Percentiles rank a stretch among this genome's conserved stretches.
Conservation (phyloP, 345 rosid genomes). For the Schrenkiella parvula region DNA sequence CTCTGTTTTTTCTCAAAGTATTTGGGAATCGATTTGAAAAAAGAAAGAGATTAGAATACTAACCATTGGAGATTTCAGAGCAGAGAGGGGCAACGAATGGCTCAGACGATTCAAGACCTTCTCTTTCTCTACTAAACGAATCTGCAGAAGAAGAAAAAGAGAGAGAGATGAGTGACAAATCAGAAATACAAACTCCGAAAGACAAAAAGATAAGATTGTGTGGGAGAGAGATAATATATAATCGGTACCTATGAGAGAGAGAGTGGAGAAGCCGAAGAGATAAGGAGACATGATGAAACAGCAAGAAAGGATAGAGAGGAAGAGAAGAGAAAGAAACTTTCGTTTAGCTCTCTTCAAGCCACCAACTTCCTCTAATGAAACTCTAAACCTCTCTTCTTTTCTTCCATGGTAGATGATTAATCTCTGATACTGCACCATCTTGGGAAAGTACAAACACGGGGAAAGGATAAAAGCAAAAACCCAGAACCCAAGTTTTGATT, state of each 20-base stretch:
- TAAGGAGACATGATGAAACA: constrained; percentile 52
- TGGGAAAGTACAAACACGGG: not conserved
- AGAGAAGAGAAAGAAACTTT: constrained; percentile 50
- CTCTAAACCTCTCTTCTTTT: constrained; percentile 39
- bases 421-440: constrained; percentile 49
- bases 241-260: constrained; percentile 56
- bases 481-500: constrained; percentile 17
- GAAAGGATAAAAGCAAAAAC: not conserved
- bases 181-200: not conserved
- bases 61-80: constrained; percentile 59
- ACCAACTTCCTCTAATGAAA: constrained; percentile 42
- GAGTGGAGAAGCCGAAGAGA: constrained; percentile 45
- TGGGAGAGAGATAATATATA: not conserved
- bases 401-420: constrained; percentile 38
- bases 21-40: not conserved
- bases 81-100: constrained; percentile 40
- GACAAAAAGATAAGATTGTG: not conserved
- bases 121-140: constrained; percentile 45
- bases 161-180: not conserved
- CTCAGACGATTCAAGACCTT: constrained; percentile 27
- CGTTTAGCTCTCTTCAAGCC: constrained; percentile 50
- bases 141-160: constrained; percentile 40
- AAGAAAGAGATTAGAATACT: constrained; percentile 1
- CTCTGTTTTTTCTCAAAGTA: not conserved
- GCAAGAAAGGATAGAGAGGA: constrained; percentile 66